phyloP scores from a whole-genome alignment of 2,329 filamentous ascomycete species.

The Apiospora rasikravindrae region DNA sequence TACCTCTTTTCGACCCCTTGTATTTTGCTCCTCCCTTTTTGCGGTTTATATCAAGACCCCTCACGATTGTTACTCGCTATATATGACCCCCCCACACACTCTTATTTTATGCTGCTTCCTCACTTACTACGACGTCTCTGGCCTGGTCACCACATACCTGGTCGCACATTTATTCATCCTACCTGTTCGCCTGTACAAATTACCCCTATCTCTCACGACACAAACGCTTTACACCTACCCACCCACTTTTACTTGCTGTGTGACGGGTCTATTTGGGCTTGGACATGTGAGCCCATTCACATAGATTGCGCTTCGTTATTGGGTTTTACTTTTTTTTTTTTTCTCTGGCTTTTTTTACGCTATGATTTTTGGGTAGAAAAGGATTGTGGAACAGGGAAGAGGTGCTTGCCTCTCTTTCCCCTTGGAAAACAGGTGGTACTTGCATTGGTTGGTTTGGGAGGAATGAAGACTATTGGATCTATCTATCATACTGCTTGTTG shows the following conservation, averaged over 20 bases:
- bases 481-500: background rate
- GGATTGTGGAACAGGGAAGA: background rate
- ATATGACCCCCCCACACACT: background rate
- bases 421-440: background rate
- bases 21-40: background rate
- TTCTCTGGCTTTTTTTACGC: background rate
- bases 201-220: background rate
- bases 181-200: conserved; percentile 3
- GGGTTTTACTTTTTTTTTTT: background rate
- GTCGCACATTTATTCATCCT: background rate
- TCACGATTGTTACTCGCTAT: conserved; percentile 14
- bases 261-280: background rate
- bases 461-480: conserved; percentile 1
- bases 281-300: background rate
- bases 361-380: background rate
- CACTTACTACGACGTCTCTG: background rate
- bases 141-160: background rate
- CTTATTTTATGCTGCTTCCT: background rate
- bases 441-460: conserved; percentile 1
- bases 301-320: background rate
- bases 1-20: too few relatives aligned
- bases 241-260: background rate
- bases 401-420: background rate
- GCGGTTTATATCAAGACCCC: conserved; percentile 4
- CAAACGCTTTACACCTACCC: background rate